These are phyloP conservation scores for Fusarium anthophilum DNA, from an alignment of 2,329 filamentous ascomycete species.

Conservation along the genomic window DNA sequence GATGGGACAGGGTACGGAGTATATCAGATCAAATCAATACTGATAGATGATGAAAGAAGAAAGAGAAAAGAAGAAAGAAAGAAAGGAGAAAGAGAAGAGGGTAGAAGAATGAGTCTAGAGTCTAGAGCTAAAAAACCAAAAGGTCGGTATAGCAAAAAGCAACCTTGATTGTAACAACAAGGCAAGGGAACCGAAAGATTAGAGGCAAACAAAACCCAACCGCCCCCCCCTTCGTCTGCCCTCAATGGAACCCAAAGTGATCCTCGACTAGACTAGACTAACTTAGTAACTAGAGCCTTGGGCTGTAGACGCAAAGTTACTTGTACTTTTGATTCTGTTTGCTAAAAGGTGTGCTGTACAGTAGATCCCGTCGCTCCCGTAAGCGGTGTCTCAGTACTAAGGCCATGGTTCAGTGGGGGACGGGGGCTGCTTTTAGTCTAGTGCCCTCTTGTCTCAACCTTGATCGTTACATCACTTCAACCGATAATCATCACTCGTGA, in stretches of 20 bases:
- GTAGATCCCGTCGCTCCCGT: constrained; percentile 10
- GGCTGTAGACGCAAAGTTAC: neutral
- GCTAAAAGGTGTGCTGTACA: neutral
- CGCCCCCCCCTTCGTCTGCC: neutral
- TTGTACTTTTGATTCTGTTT: neutral
- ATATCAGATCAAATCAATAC: neutral
- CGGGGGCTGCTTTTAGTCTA: neutral
- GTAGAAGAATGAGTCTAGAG: neutral
- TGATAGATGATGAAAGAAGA: neutral
- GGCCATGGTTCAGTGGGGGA: neutral
- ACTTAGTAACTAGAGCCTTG: neutral
- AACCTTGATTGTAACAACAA: neutral
- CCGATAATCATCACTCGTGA: neutral
- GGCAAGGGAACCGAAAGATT: neutral
- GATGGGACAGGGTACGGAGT: neutral
- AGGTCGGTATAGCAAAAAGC: neutral
- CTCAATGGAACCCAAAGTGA: neutral
- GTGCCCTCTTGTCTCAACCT: neutral
- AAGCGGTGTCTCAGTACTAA: neutral
- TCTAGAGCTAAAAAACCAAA: neutral
- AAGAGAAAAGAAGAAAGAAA: neutral
- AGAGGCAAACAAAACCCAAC: neutral
- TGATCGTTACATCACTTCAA: neutral
- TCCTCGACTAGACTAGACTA: neutral
- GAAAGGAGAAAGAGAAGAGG: neutral